Percentiles rank a stretch among this genome's conserved stretches.
Evolutionary conservation across 495 filamentous ascomycete species (phyloP).

Genomic region (Aspergillus olivimuriae): DNA sequence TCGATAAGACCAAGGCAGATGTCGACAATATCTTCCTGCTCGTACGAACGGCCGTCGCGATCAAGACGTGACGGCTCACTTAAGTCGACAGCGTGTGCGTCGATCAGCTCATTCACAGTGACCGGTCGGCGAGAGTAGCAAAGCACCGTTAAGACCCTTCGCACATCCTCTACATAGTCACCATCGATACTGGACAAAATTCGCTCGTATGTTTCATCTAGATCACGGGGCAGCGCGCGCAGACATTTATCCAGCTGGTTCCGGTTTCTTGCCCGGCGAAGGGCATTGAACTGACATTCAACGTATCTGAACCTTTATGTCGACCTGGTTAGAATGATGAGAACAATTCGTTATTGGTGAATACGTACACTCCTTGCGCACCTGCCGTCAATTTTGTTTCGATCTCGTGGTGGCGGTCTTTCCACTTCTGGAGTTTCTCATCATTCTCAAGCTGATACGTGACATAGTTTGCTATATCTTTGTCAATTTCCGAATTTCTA

Average conservation of each 20-base stretch:
- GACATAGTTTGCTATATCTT: constrained; percentile 27
- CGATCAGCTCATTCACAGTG: constrained; percentile 22
- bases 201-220: constrained; percentile 33
- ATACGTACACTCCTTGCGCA: constrained; percentile 31
- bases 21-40: constrained; percentile 16
- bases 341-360: not conserved
- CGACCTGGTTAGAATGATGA: constrained; percentile 5
- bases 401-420: constrained; percentile 20
- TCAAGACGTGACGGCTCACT: constrained; percentile 14
- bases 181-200: constrained; percentile 23
- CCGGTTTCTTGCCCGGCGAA: constrained; percentile 16
- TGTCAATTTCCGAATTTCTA: constrained; percentile 19
- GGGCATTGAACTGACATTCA: constrained; percentile 28
- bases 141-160: constrained; percentile 25
- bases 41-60: constrained; percentile 16
- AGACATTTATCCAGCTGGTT: constrained; percentile 24
- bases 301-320: constrained; percentile 33
- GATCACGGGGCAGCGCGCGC: constrained; percentile 22
- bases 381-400: constrained; percentile 13
- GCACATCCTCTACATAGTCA: constrained; percentile 17
- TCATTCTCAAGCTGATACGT: constrained; percentile 21
- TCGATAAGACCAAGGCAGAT: constrained; percentile 28
- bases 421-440: constrained; percentile 21
- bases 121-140: constrained; percentile 24
- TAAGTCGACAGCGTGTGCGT: constrained; percentile 22